These are phyloP conservation scores for Crinitomyces ghanaensis DNA, from an alignment of 805 yeast genomes.

Conservation along the genomic window DNA sequence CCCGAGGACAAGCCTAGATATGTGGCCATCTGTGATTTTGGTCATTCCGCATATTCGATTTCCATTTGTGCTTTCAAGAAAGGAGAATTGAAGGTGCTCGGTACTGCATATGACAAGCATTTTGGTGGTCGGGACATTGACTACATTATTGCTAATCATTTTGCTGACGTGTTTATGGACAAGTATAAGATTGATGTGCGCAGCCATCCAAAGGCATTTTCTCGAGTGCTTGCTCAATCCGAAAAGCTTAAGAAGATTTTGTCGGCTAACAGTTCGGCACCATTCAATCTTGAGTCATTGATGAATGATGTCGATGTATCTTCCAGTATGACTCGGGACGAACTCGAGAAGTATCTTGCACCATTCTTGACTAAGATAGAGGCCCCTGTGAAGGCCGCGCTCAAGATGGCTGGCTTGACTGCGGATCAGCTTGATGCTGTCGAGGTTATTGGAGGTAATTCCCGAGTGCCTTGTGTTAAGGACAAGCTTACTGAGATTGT, in stretches of 20 bases:
- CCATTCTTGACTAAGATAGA: slow-evolving; percentile 71
- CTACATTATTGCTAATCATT: slow-evolving; percentile 85
- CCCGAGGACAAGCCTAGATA: slow-evolving; percentile 89
- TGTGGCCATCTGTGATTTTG: slow-evolving; percentile 92
- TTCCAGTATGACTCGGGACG: slow-evolving; percentile 78
- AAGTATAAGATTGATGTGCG: slow-evolving; percentile 91
- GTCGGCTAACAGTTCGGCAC: slow-evolving; percentile 92
- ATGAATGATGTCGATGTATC: slow-evolving; percentile 97
- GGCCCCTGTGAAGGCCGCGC: slow-evolving; percentile 71
- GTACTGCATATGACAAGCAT: slow-evolving; percentile 87
- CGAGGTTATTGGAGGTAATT: slow-evolving; percentile 96
- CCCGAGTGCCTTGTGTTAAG: slow-evolving; percentile 93
- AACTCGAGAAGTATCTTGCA: slow-evolving; percentile 77
- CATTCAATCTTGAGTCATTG: slow-evolving; percentile 88
- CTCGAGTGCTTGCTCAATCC: slow-evolving; percentile 83
- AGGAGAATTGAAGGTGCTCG: slow-evolving; percentile 90
- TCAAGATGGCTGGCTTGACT: slow-evolving; percentile 64
- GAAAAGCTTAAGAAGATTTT: slow-evolving; percentile 92
- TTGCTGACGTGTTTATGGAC: slow-evolving; percentile 80
- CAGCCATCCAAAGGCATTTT: slow-evolving; percentile 88
- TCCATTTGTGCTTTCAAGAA: slow-evolving; percentile 83
- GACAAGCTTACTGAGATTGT: slow-evolving; percentile 67
- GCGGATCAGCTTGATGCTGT: slow-evolving; percentile 73
- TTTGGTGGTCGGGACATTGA: slow-evolving; percentile 99
- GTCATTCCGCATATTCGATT: slow-evolving; percentile 91